Base-by-base conservation (phyloP, 495 filamentous ascomycete species). In the Viridothelium virens region DNA sequence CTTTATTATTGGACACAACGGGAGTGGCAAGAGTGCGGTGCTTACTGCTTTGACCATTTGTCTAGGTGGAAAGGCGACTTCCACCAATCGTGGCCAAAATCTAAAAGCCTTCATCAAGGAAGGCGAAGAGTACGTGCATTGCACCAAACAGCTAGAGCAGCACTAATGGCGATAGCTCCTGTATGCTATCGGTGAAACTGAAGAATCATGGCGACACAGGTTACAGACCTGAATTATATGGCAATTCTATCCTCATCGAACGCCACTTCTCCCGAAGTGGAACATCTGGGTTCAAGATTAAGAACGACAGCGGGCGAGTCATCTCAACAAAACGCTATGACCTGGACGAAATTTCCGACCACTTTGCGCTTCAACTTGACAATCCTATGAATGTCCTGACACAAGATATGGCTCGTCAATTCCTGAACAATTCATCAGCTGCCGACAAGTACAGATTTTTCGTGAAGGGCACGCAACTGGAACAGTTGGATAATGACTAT, bases 351-450 rank as follows among this genome's bases (percentile, higher is more conserved):
- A 91, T 99, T 50, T 87, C 89, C 63, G 95, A 99, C 73, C 93
- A 88, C 73, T 97, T 90, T 74, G 88, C 89, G 41, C 82, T 99
- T 14, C 94, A 97, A 74, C 89, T 99, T 44, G 94, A 97, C 74
- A 99, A 99, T 67, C 94, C 94, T 0, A 89, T 99, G 79, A 99
- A 95, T 68, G 89, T 97, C n/a, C 84, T 99, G 37, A 96, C 93
- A 1, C 94, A 99, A 76, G 94, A 99, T 72, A 89, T 90, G 75
- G 94, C 94, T 39, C 88, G 93, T 16, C 89, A 96, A 66, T 99
- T 99, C 73, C 82, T 99, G 9, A 96, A 91, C 74, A 81, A 85
- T 33, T 94, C 95, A 31, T 88, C 83, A 31, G 83, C 91, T 3
- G 77, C 80, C 3, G 86, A 93, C 62, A 99, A 97, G 73, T 99